Conservation (phyloP, 1,284 basidiomycete genomes). For the Ceratorhiza oryzae-sativae region DNA sequence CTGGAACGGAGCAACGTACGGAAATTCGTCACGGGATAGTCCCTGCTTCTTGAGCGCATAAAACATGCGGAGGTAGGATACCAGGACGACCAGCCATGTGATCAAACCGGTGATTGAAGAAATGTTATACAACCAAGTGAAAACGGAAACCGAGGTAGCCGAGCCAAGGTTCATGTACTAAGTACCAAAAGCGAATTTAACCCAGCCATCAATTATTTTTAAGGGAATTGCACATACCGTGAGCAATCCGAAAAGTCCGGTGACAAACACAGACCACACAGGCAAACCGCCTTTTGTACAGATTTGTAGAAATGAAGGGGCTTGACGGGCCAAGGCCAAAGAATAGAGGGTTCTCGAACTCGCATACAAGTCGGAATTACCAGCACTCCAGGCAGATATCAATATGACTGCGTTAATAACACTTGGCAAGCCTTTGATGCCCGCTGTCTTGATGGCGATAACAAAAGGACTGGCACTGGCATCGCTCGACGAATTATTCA, state of each 20-base stretch:
- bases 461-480: constrained; percentile 57
- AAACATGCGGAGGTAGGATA: constrained; percentile 49
- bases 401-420: constrained; percentile 68
- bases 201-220: too few species aligned
- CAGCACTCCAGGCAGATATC: constrained; percentile 68
- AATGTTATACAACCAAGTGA: constrained; percentile 65
- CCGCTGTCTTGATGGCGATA: constrained; percentile 63
- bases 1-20: constrained; percentile 54
- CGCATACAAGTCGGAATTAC: constrained; percentile 68
- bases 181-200: background rate
- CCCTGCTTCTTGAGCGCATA: constrained; percentile 57
- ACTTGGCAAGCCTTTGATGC: constrained; percentile 64
- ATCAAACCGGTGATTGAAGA: constrained; percentile 73
- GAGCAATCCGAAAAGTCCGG: constrained; percentile 55
- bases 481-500: constrained; percentile 39
- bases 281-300: constrained; percentile 70
- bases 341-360: constrained; percentile 62
- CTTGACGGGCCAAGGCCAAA: constrained; percentile 57
- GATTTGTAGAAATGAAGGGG: constrained; percentile 57
- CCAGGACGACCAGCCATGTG: constrained; percentile 63
- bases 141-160: constrained; percentile 43
- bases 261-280: constrained; percentile 51
- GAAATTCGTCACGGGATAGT: constrained; percentile 52
- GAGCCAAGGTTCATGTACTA: constrained; percentile 51
- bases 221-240: constrained; percentile 45